These are phyloP conservation scores for Lachancea thermotolerans DNA, from an alignment of 805 yeast species.

Conservation along the genomic window DNA sequence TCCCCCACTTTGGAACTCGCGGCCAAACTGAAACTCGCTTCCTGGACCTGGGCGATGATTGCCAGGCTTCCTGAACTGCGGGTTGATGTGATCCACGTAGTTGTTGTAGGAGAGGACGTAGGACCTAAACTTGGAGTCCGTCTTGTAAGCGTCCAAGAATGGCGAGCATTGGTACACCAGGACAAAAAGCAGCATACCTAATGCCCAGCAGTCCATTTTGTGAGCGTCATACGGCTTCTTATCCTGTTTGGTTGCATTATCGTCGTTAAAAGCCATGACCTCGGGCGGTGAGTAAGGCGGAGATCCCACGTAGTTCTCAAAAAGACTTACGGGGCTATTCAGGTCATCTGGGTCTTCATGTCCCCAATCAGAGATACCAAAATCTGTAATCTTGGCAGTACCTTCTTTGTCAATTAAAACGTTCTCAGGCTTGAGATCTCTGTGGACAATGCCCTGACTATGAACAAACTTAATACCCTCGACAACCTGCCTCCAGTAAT, in stretches of 20 bases:
- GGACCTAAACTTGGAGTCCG: slow-evolving; percentile 50
- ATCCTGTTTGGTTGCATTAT: slow-evolving; percentile 24
- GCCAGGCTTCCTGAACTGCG: slow-evolving; percentile 40
- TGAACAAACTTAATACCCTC: slow-evolving; percentile 59
- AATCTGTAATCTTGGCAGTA: slow-evolving; percentile 62
- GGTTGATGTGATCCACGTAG: slow-evolving; percentile 33
- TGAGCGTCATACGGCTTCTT: slow-evolving; percentile 51
- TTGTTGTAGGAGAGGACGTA: slow-evolving; percentile 44
- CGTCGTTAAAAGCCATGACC: slow-evolving; percentile 45
- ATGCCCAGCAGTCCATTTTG: slow-evolving; percentile 64
- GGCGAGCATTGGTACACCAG: slow-evolving; percentile 54
- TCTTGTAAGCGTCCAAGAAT: slow-evolving; percentile 42
- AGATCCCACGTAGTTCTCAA: slow-evolving; percentile 58
- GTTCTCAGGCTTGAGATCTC: slow-evolving; percentile 73
- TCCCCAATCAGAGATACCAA: slow-evolving; percentile 67
- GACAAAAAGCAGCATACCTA: slow-evolving; percentile 62
- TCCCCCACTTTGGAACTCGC: slow-evolving; percentile 49
- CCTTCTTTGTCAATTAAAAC: slow-evolving; percentile 55
- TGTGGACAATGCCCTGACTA: slow-evolving; percentile 59
- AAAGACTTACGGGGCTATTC: slow-evolving; percentile 32
- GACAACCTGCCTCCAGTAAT: slow-evolving; percentile 62
- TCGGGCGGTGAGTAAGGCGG: slow-evolving; percentile 82
- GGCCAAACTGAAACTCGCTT: slow-evolving; percentile 62
- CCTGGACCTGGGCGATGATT: slow-evolving; percentile 57
- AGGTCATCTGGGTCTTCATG: slow-evolving; percentile 48